Percentiles rank a stretch among this genome's conserved stretches.
phyloP scores from a whole-genome alignment of 1,139 yeast species.

The Meyerozyma smithsonii region DNA sequence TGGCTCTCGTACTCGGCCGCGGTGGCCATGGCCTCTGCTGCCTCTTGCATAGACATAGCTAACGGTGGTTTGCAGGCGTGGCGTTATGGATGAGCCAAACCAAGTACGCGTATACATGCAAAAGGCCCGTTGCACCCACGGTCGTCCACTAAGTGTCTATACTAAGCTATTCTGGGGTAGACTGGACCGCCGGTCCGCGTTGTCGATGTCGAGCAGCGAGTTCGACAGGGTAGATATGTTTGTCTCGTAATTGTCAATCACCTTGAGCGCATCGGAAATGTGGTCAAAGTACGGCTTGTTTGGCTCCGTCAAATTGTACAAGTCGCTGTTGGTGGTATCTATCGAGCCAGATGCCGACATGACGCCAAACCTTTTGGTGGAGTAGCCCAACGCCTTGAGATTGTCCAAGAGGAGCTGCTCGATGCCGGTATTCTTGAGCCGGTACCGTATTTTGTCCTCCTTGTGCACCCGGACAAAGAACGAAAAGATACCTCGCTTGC shows the following conservation, averaged over 20 bases:
- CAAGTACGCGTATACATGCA: background rate
- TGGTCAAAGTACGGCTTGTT: conserved; percentile 34
- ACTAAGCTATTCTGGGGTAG: conserved; percentile 5
- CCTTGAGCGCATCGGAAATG: conserved; percentile 39
- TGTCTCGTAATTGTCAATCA: conserved; percentile 34
- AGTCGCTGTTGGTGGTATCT: conserved; percentile 3
- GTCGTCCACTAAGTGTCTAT: background rate
- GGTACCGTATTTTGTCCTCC: conserved; percentile 25
- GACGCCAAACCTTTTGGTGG: conserved; percentile 13
- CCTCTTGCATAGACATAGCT: conserved; percentile 1
- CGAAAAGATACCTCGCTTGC: conserved; percentile 52
- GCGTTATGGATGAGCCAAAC: background rate
- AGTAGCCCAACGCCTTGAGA: conserved; percentile 22
- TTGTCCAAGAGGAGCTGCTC: conserved; percentile 21
- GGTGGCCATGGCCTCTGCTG: conserved; percentile 2
- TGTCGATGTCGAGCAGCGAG: conserved; percentile 8
- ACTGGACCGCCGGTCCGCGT: conserved; percentile 6
- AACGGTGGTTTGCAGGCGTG: background rate
- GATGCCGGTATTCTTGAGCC: conserved; percentile 33
- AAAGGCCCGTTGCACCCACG: too few relatives aligned
- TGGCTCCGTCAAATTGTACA: conserved; percentile 26
- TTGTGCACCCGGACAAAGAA: conserved; percentile 62
- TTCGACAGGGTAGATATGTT: conserved; percentile 4
- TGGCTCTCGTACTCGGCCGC: conserved; percentile 2
- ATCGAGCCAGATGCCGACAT: background rate